phyloP scores from a whole-genome alignment of 2,329 filamentous ascomycete species.

The Paradendryphiella salina region DNA sequence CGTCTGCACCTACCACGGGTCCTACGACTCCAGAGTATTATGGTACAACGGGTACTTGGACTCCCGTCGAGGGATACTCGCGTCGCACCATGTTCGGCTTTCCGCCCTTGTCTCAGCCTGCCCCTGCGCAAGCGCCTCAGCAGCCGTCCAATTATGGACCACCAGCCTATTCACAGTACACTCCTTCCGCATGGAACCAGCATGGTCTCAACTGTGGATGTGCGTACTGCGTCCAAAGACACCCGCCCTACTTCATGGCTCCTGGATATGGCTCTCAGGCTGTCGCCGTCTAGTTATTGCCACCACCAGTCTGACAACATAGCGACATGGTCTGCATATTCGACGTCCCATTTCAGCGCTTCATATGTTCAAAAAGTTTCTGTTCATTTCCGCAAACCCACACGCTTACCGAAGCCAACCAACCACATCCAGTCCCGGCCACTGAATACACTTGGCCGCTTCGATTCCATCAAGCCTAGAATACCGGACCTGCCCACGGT shows the following conservation, averaged over 20 bases:
- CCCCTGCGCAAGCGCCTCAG: constrained; percentile 50
- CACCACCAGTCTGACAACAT: background rate
- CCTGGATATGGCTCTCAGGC: constrained; percentile 46
- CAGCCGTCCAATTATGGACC: constrained; percentile 43
- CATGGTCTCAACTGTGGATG: constrained; percentile 46
- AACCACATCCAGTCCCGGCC: constrained; percentile 17
- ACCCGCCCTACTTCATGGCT: constrained; percentile 47
- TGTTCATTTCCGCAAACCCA: constrained; percentile 28
- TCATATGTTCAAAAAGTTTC: constrained; percentile 41
- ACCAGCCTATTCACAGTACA: constrained; percentile 44
- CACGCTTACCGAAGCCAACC: constrained; percentile 16
- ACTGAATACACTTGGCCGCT: constrained; percentile 27
- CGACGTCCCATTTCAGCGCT: constrained; percentile 35
- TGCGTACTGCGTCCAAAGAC: constrained; percentile 45
- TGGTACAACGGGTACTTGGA: constrained; percentile 53
- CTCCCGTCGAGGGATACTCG: constrained; percentile 50
- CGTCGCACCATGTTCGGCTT: constrained; percentile 50
- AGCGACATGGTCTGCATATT: constrained; percentile 23
- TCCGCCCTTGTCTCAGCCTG: constrained; percentile 43
- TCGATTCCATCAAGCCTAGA: constrained; percentile 24
- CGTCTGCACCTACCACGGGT: constrained; percentile 59
- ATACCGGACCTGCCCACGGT: constrained; percentile 24
- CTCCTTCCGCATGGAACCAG: constrained; percentile 44
- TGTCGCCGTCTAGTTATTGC: constrained; percentile 36
- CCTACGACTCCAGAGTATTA: constrained; percentile 60